Evolutionary conservation across 2,329 filamentous ascomycete species (phyloP), one percentile per base, ranked within the genome.

Genomic region (Aspergillus jensenii): DNA sequence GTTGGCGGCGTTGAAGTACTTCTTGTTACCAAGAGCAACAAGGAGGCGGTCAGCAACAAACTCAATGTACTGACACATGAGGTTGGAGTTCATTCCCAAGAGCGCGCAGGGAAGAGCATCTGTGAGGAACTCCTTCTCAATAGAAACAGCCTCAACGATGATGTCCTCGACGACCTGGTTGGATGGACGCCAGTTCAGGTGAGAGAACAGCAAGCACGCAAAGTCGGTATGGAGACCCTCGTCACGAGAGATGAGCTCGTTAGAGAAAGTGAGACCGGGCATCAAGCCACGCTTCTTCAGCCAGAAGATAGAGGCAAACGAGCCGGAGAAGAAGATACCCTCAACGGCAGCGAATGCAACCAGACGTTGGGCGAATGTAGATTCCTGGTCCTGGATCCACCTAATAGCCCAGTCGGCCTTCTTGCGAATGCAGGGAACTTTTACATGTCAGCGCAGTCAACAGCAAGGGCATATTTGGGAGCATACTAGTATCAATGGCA

Each of bases 1-100:
- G 82, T 99, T 99, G 76, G 88, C 86, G 25, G 89, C 83, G 74
- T 95, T 90, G 87, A 96, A 99, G 70, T 90, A 84, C 84, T 97
- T 98, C 69, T 90, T 85, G 79, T 97, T 97, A 71, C 95, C 95
- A 47, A 99, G 90, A 33, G 95, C 88, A 59, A 98, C 82, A 37
- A 99, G 86, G 37, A 99, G 89, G 69, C 95, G 90, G 77, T 99
- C 95, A 64, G 95, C 95, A 49, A 99, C 95, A 70, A 99, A 99
- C 86, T 99, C 95, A 67, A 99, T 99, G 84, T 99, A 99, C 81
- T 98, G 93, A 85, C 96, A 96, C 95, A 99, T 99, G 68, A 99
- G 85, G 66, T 84, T 90, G 55, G 93, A 79, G 84, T 99, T 99
- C 95, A 99, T 99, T 80, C 95, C 95, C 33, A 99, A 90, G 52